Base-by-base conservation (phyloP, 2,329 filamentous ascomycete species). In the Fusarium bulbicola region DNA sequence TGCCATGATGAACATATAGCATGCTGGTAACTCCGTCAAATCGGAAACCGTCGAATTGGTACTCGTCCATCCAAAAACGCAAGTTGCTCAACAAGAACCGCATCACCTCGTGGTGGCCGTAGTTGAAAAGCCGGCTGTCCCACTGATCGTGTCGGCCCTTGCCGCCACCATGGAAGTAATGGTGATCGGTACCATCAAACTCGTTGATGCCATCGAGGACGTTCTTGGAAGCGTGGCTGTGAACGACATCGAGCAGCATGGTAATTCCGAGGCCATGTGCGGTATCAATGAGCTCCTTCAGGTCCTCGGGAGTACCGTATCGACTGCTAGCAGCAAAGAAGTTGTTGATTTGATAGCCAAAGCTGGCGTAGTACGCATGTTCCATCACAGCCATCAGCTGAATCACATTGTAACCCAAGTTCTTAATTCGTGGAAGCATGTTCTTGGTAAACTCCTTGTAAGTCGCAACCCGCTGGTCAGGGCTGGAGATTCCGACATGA, bases 311-410 rank as follows among this genome's bases (percentile, higher is more conserved):
- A 2, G 92, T 89, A 46, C 96, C 96, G 80, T 97, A 99, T 71
- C 96, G 92, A 82, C 95, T 98, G 83, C 95, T 98, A 18, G 95
- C 95, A 34, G 96, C 96, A 78, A 98, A 99, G 87, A 99, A 99
- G 83, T 93, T 98, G 86, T 98, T 99, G 84, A 99, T 91, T 83
- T 99, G 96, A 82, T 99, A 99, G 52, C 96, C 96, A 78, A 99
- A 99, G 80, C 95, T 98, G 78, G 96, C 96, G 81, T 99, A 99
- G 87, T 99, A 99, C 56, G 96, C 96, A 83, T 99, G 96, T 81
- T 99, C 96, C 95, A 99, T 99, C 80, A 99, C 88, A 50, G 96
- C 96, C 96, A 99, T 99, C 73, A 99, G 87, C 81, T 99, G 96
- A 76, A 99, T 98, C 61, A 95, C 93, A 80, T 99, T 98, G 86